Conservation (phyloP, 164 flowering plant species). For the Euptelea pleiosperma region DNA sequence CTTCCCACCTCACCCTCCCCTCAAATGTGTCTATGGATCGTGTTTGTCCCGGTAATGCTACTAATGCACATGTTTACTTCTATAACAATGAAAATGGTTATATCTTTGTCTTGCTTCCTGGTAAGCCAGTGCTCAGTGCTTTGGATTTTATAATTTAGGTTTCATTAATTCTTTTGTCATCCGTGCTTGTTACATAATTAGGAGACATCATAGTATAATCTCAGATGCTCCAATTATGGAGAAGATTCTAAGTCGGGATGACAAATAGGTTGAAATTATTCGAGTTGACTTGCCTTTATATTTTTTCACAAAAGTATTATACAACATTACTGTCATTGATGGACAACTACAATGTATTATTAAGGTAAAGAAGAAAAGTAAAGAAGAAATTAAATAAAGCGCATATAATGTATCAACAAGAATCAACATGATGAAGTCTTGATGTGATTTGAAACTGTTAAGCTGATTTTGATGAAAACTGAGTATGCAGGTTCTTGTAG, state of each 20-base stretch:
- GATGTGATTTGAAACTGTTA: background rate
- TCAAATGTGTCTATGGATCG: background rate
- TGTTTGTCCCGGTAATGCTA: too few species aligned
- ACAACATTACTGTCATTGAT: too few species aligned
- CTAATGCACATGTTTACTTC: background rate
- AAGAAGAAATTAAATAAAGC: too few species aligned
- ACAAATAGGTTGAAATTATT: background rate
- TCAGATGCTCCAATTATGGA: background rate
- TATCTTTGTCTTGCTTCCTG: background rate
- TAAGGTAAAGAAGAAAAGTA: slow-evolving; percentile 1
- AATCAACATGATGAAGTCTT: background rate
- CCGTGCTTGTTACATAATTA: background rate
- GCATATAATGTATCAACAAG: background rate
- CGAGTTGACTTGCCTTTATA: background rate
- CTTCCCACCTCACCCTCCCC: too few species aligned
- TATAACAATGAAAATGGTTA: background rate
- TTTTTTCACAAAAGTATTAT: background rate
- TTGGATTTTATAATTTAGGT: background rate
- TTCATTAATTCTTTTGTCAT: background rate
- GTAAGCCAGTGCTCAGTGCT: too few species aligned
- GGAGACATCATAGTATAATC: background rate
- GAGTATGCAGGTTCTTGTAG: slow-evolving; percentile 69
- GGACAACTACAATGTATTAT: background rate
- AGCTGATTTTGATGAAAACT: slow-evolving; percentile 4
- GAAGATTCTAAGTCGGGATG: background rate